Evolutionary conservation across 2,329 filamentous ascomycete genomes (phyloP).

Genomic region (Fusarium sterilihyphosum): DNA sequence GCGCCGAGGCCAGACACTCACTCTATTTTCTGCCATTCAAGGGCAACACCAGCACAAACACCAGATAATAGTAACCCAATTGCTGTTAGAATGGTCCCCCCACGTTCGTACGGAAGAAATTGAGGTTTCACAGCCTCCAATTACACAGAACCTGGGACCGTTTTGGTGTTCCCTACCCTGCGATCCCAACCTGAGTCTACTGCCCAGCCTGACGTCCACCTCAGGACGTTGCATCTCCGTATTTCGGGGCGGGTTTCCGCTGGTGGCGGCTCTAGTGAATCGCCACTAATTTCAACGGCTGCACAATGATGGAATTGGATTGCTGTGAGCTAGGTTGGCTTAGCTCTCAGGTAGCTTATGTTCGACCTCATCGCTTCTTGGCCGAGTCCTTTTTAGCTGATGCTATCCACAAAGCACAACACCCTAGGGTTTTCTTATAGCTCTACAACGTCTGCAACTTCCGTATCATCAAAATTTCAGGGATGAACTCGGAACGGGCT

Average conservation of each 20-base stretch:
- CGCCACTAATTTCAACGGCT: conserved; percentile 41
- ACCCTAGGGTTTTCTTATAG: neutral
- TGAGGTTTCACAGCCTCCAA: conserved; percentile 1
- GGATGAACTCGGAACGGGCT: conserved; percentile 11
- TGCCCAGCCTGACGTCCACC: neutral
- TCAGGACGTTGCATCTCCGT: neutral
- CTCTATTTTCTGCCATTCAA: conserved; percentile 6
- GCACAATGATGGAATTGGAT: conserved; percentile 37
- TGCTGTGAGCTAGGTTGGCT: neutral
- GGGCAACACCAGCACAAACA: neutral
- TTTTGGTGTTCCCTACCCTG: conserved; percentile 8
- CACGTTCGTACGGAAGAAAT: conserved; percentile 8
- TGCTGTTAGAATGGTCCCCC: neutral
- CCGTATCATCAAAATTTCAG: conserved; percentile 4
- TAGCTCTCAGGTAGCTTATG: neutral
- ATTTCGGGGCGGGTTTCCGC: conserved; percentile 15
- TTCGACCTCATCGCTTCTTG: neutral
- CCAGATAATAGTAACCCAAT: neutral
- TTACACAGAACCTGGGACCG: neutral
- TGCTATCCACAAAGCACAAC: conserved; percentile 1
- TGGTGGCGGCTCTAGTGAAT: conserved; percentile 22
- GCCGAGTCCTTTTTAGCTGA: neutral
- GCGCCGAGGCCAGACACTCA: conserved; percentile 13
- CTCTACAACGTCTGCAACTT: neutral
- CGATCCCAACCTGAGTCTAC: neutral